phyloP scores from a whole-genome alignment of 176 grass and related monocot genomes.

The Alopecurus myosuroides region DNA sequence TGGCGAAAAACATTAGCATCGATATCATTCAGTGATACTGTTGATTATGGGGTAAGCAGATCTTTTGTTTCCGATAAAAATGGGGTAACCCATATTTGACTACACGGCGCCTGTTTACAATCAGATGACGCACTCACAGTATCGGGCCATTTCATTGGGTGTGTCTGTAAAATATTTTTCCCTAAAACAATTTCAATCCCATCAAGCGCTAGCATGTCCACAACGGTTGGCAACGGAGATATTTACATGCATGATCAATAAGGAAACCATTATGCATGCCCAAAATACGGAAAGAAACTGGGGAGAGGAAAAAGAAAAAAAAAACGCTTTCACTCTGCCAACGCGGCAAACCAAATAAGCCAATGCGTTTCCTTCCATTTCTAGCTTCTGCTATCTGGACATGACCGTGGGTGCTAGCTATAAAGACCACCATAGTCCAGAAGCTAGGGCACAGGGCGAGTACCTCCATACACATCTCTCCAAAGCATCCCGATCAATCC shows the following conservation, averaged over 20 bases:
- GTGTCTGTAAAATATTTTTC: no score
- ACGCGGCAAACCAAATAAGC: neutral
- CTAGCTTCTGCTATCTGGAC: neutral
- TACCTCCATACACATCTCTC: neutral
- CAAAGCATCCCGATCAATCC: neutral
- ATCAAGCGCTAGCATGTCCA: neutral
- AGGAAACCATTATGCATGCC: neutral
- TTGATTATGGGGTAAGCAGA: no score
- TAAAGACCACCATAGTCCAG: neutral
- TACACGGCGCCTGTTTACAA: no score
- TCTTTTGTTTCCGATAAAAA: no score
- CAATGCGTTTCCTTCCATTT: neutral
- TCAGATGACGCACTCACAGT: no score
- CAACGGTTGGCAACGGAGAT: neutral
- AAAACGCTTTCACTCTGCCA: neutral
- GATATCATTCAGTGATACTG: no score
- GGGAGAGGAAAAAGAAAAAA: neutral
- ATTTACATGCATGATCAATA: neutral
- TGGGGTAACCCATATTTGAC: no score
- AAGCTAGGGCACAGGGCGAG: neutral
- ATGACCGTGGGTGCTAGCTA: neutral
- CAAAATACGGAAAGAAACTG: neutral
- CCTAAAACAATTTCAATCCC: neutral
- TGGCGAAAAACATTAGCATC: no score
- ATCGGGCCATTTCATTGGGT: no score